phyloP scores from a whole-genome alignment of 2,329 filamentous ascomycete species.

The Fusarium udum region DNA sequence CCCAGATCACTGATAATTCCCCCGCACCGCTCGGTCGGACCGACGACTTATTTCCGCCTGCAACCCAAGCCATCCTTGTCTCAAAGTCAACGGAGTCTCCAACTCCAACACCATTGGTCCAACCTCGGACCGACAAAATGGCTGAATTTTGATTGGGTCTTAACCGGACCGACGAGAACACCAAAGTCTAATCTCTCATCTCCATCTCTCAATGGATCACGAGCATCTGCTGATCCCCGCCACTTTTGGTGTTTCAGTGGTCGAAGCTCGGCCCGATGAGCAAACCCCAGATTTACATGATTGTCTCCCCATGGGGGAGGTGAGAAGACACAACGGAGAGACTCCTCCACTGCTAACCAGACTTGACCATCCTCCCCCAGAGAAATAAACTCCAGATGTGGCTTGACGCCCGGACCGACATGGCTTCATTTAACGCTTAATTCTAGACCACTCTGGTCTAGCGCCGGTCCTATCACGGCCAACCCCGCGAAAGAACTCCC shows the following conservation, averaged over 20 bases:
- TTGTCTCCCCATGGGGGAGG: slow-evolving; percentile 20
- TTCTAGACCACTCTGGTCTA: not conserved
- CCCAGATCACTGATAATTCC: not conserved
- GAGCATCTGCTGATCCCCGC: not conserved
- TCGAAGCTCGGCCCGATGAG: slow-evolving; percentile 16
- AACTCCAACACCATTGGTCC: not conserved
- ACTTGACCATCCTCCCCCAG: not conserved
- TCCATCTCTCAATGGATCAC: not conserved
- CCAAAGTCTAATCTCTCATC: not conserved
- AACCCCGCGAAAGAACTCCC: not conserved
- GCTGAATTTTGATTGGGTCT: not conserved
- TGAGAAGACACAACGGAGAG: not conserved
- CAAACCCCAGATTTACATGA: slow-evolving; percentile 16
- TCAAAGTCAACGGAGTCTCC: not conserved
- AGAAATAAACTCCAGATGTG: not conserved
- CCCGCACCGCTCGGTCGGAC: slow-evolving; percentile 21
- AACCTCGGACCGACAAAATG: slow-evolving; percentile 26
- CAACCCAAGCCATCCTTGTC: not conserved
- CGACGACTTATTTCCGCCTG: not conserved
- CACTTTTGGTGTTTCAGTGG: not conserved
- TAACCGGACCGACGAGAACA: slow-evolving; percentile 24
- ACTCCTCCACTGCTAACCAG: not conserved
- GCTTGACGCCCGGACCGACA: slow-evolving; percentile 1
- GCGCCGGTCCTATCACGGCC: slow-evolving; percentile 13
- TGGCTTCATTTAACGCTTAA: not conserved